These are phyloP conservation scores for Trichoderma sp. DNA, from an alignment of 2,329 filamentous ascomycete species.

Conservation along the genomic window DNA sequence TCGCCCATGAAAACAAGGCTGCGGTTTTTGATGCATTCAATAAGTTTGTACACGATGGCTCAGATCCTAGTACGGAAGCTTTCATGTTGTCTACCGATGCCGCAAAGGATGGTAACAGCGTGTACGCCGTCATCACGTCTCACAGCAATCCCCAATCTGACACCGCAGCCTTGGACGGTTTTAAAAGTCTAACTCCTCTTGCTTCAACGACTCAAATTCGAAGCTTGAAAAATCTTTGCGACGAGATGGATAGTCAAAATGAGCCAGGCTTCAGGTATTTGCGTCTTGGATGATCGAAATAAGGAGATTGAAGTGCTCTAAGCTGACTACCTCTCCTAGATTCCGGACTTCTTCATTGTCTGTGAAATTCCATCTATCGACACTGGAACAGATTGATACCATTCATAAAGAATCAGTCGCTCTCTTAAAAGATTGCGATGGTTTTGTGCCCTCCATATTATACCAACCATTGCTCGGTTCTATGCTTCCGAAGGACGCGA, in stretches of 20 bases:
- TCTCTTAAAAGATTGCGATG: background rate
- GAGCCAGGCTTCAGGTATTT: background rate
- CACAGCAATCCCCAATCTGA: background rate
- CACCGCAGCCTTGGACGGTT: background rate
- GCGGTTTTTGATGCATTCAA: background rate
- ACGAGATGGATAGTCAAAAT: background rate
- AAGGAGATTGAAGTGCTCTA: background rate
- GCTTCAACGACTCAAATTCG: background rate
- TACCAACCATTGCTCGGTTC: background rate
- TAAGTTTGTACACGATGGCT: background rate
- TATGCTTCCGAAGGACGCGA: background rate
- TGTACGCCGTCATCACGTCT: background rate
- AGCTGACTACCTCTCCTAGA: background rate
- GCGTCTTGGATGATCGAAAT: background rate
- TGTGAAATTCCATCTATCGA: background rate
- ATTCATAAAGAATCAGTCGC: background rate
- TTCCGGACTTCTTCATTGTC: background rate
- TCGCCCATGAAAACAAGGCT: background rate
- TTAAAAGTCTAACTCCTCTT: background rate
- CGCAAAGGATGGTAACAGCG: background rate
- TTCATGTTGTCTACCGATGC: background rate
- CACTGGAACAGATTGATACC: background rate
- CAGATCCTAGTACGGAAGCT: background rate
- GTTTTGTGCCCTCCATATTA: background rate
- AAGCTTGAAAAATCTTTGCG: background rate